Percentiles rank a stretch among this genome's conserved stretches.
Conservation (phyloP, 495 filamentous ascomycete genomes). For the Aspergillus leporis region DNA sequence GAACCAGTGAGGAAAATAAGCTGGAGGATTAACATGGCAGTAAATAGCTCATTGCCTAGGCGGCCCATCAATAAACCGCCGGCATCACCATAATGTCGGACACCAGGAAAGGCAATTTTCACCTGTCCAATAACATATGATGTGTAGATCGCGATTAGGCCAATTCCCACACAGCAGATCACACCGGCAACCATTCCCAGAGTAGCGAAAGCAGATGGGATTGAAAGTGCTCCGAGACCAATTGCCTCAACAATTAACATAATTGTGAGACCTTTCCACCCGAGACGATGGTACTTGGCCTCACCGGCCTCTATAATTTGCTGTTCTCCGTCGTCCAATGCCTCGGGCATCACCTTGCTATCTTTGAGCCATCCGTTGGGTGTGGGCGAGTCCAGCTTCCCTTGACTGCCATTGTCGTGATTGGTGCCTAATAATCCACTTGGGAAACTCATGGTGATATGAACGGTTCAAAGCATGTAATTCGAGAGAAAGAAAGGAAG, state of each 20-base stretch:
- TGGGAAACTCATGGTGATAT: neutral
- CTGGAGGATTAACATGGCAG: constrained; percentile 56
- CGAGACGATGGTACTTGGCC: constrained; percentile 31
- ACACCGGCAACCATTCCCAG: constrained; percentile 59
- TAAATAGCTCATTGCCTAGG: constrained; percentile 59
- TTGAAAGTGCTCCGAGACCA: constrained; percentile 58
- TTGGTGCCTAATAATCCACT: neutral
- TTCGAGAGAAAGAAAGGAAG: too few relatives aligned
- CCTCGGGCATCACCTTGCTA: neutral
- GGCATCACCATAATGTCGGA: constrained; percentile 66
- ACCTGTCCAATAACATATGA: constrained; percentile 72
- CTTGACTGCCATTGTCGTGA: neutral
- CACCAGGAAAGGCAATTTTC: constrained; percentile 61
- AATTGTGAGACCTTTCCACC: constrained; percentile 39
- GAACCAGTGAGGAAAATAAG: constrained; percentile 68
- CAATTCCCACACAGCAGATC: constrained; percentile 56
- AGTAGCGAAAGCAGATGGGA: constrained; percentile 58
- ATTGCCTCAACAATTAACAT: constrained; percentile 64
- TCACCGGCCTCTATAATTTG: constrained; percentile 12
- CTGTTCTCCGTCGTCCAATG: neutral
- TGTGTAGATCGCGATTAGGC: constrained; percentile 67
- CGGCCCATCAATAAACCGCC: constrained; percentile 59
- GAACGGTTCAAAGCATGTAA: neutral
- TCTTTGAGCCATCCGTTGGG: neutral
- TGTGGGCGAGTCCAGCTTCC: neutral